Base-by-base conservation (phyloP, 1,139 yeast genomes). In the Magnusiomyces clavatus region DNA sequence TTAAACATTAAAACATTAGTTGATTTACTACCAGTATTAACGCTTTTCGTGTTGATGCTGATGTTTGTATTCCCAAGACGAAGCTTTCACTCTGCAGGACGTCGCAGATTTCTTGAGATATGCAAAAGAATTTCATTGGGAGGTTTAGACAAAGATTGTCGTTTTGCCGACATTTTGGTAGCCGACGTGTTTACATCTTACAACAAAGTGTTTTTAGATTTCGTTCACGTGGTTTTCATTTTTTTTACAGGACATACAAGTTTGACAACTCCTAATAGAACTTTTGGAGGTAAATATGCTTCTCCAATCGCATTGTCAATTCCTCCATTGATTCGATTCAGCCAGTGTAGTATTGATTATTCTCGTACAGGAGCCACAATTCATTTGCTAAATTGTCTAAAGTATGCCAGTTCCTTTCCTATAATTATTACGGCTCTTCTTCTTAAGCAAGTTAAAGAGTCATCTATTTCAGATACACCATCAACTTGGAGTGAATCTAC, bases 131-230 rank as follows among this genome's bases (percentile, higher is more conserved):
- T 83, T 48, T 46, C 70, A 48, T 19, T 48, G 17, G 88, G 94
- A 5, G 70, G 73, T 11, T 78, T 85, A 55, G 81, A 83, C 58
- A 60, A 68, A 29, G 73, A 76, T 2, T 57, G 62, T 41, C 73
- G 96, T 61, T 81, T 86, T 34, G 85, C 86, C 54, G 96, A 89
- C 64, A 85, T 88, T 48, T 69, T 90, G 53, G 67, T 88, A 10
- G 81, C 95, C 6, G 97, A 89, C 71, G 81, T 88, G 3, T 70
- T 89, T 50, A 84, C 92, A 1, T 86, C 96, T 0, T 88, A 84
- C 63, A 73, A 86, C 12, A 83, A 82, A 64, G 86, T 88, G 0
- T 61, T 86, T 50, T 82, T 85, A 51, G 97, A 90, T 67, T 69
- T 83, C 29, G 77, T 79, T 12, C 66, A 79, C 16, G 76, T 75